Evolutionary conservation across 1,284 basidiomycete genomes (phyloP).

Genomic region (Psilocybe mexicana): DNA sequence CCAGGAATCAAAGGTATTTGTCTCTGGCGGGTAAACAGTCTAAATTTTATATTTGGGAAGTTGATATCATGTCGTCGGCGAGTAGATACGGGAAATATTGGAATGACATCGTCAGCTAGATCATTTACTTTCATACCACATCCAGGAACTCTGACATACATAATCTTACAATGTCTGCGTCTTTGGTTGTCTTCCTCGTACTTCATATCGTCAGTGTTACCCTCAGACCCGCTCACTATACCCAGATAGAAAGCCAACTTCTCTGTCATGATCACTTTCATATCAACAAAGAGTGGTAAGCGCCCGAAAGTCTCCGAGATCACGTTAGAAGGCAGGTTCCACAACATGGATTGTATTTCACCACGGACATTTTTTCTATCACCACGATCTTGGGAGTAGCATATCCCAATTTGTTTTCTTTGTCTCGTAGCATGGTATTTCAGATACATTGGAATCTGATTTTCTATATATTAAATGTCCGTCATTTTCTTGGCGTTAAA

Average conservation of each 20-base stretch:
- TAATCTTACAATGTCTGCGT: not conserved
- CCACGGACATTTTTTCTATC: not conserved
- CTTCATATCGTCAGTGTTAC: constrained; percentile 16
- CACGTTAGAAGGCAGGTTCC: constrained; percentile 4
- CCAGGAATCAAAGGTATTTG: too few species aligned
- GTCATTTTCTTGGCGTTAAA: not conserved
- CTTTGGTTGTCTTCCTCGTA: constrained; percentile 8
- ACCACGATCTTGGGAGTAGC: not conserved
- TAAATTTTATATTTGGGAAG: not conserved
- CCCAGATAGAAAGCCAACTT: constrained; percentile 24
- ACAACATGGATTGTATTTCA: not conserved
- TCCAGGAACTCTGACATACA: constrained; percentile 2
- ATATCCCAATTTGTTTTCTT: not conserved
- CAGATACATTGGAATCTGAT: not conserved
- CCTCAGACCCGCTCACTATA: constrained; percentile 29
- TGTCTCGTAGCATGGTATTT: not conserved
- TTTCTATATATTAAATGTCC: not conserved
- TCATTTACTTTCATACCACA: constrained; percentile 6
- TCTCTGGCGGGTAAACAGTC: not conserved
- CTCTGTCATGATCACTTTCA: constrained; percentile 31
- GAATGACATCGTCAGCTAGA: constrained; percentile 7
- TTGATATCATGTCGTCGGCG: not conserved
- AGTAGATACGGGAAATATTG: constrained; percentile 6
- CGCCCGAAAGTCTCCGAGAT: constrained; percentile 9
- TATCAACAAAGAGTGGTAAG: constrained; percentile 21